Percentiles rank a stretch among this genome's conserved stretches.
These are phyloP conservation scores for Discostella stelligeroides DNA, from an alignment of 108 stramenopile genomes.

Conservation along the genomic window DNA sequence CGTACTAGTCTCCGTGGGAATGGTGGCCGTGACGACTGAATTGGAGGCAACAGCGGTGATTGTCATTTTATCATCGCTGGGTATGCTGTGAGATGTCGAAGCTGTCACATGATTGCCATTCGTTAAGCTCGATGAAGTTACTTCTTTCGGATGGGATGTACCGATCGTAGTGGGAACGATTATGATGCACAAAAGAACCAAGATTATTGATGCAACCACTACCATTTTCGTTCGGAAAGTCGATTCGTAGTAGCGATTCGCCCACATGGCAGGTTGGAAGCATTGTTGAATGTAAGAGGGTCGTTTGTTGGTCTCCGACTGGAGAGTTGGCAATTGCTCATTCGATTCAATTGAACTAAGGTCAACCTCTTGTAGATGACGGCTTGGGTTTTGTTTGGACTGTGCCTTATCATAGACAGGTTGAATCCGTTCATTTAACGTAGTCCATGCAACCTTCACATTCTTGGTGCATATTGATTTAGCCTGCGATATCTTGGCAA, in stretches of 20 bases:
- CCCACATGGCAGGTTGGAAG: neutral
- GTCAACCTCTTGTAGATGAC: neutral
- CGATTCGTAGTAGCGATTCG: constrained; percentile 13
- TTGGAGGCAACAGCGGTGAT: too few relatives aligned
- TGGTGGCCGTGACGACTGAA: too few relatives aligned
- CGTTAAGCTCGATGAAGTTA: neutral
- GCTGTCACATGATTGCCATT: neutral
- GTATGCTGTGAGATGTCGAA: too few relatives aligned
- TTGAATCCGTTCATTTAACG: neutral
- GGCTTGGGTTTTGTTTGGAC: neutral
- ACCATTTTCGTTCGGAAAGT: constrained; percentile 19
- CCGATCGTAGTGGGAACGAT: constrained; percentile 9
- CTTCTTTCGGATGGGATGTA: constrained; percentile 6
- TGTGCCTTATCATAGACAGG: neutral
- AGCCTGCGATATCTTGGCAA: neutral
- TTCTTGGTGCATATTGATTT: neutral
- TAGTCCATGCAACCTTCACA: neutral
- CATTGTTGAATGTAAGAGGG: neutral
- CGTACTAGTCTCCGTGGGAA: too few relatives aligned
- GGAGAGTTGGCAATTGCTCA: constrained; percentile 5
- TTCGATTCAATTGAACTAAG: neutral
- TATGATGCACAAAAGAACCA: constrained; percentile 16
- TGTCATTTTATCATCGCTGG: too few relatives aligned
- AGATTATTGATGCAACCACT: constrained; percentile 11
- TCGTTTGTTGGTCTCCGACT: neutral